Evolutionary conservation across 495 filamentous ascomycete genomes (phyloP).

Genomic region (Aspergillus campestris): DNA sequence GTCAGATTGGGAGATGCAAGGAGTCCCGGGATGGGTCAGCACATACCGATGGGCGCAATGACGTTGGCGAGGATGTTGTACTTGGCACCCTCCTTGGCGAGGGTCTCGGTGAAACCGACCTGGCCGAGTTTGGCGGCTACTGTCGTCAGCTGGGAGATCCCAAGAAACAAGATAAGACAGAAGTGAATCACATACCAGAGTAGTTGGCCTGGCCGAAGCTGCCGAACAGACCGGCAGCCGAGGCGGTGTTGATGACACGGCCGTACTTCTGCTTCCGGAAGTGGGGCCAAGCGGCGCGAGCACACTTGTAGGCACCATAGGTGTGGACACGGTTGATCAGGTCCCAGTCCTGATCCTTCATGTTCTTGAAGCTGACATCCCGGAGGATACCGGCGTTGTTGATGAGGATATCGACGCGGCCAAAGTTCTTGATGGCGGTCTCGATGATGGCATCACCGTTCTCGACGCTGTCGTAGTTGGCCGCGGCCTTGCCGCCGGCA

Average conservation of each 20-base stretch:
- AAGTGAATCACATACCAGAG: constrained; percentile 46
- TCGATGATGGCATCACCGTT: constrained; percentile 93
- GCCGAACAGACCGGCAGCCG: constrained; percentile 90
- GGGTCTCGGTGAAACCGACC: constrained; percentile 96
- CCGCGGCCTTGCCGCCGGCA: constrained; percentile 90
- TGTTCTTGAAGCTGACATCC: constrained; percentile 97
- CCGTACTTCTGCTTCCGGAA: constrained; percentile 99
- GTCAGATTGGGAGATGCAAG: too few relatives aligned
- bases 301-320: constrained; percentile 93
- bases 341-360: constrained; percentile 97
- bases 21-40: too few relatives aligned
- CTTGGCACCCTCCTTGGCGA: constrained; percentile 95
- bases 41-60: constrained; percentile 78
- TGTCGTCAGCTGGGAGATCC: constrained; percentile 9
- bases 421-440: constrained; percentile 86
- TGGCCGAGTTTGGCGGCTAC: constrained; percentile 86
- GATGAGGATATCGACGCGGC: constrained; percentile 87
- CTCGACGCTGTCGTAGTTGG: constrained; percentile 97
- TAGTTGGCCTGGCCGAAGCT: constrained; percentile 97
- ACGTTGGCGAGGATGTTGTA: constrained; percentile 97
- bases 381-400: constrained; percentile 98
- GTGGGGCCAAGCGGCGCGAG: constrained; percentile 92
- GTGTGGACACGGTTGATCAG: constrained; percentile 89
- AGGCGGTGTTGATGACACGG: constrained; percentile 90
- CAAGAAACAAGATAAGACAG: neutral